Base-by-base conservation (phyloP, 768 basidiomycete species). In the Lentinula boryana region DNA sequence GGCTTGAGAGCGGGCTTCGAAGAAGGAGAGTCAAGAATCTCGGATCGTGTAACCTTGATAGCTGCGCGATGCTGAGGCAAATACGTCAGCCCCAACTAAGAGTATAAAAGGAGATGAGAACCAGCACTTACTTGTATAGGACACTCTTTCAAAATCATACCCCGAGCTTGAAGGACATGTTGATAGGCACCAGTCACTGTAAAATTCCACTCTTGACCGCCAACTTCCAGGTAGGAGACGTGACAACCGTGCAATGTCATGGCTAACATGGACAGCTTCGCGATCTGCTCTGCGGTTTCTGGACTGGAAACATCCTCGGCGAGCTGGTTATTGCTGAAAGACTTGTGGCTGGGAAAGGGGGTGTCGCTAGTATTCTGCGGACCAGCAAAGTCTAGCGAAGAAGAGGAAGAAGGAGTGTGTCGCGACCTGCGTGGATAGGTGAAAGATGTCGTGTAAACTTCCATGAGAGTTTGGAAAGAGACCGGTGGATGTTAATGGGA, bases 401-500 rank as follows among this genome's bases (percentile, higher is more conserved):
- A 81, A 66, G 84, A 74, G 58, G 82, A 76, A 61, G 86, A 84
- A 75, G 82, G 84, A 77, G 80, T 75, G 75, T 83, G 83, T 70
- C 86, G 86, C 70, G 87, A 82, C 72, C 88, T 81, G 78, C 91
- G 89, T 69, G 57, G 93, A 77, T 91, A 89, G 67, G 88, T 88
- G 82, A 97, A 95, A 69, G 93, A 91, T 66, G 92, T 91, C 59
- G 93, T 91, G 84, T 95, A 96, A 71, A 95, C 85, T 73, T 97
- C 95, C 95, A 97, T 95, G 59, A 59, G 50, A 63, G 67, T 57
- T 60, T 46, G 23, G 62, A 60, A 62, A 65, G 59, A 55, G 57
- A 61, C 60, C 61, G 52, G 62, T 62, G 65, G 63, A 66, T 65
- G 64, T 62, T 63, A 56, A 49, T 58, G 52, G 58, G 62, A 36